phyloP scores from a whole-genome alignment of 148 eudicot genomes.

The Euryodendron excelsum region DNA sequence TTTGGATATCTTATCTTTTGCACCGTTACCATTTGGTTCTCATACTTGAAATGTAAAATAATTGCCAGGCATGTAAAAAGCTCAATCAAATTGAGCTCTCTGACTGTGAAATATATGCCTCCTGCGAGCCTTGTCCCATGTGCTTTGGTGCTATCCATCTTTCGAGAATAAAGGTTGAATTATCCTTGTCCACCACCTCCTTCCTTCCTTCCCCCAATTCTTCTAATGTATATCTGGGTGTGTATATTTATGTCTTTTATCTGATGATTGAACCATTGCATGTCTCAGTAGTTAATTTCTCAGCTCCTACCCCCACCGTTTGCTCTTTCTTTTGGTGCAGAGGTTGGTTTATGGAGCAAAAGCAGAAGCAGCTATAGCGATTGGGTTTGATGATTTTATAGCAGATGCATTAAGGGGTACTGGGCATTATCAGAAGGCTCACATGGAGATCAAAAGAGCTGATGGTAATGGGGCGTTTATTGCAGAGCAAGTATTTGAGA shows the following conservation, averaged over 20 bases:
- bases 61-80: constrained; percentile 83
- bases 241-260: neutral
- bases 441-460: constrained; percentile 78
- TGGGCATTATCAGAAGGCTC: constrained; percentile 76
- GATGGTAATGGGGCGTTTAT: constrained; percentile 62
- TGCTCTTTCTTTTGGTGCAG: constrained; percentile 24
- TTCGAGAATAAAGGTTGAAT: constrained; percentile 65
- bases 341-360: constrained; percentile 77
- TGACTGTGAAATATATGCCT: constrained; percentile 88
- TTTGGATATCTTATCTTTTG: neutral
- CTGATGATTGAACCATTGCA: neutral
- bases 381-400: constrained; percentile 79
- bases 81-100: constrained; percentile 71
- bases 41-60: neutral
- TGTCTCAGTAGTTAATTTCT: neutral
- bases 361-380: constrained; percentile 89
- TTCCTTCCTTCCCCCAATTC: neutral
- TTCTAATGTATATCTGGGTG: neutral
- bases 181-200: neutral
- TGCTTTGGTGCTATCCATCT: constrained; percentile 91
- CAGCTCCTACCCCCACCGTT: neutral
- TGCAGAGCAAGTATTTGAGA: constrained; percentile 91
- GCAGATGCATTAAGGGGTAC: constrained; percentile 92
- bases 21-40: neutral
- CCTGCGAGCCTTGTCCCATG: constrained; percentile 94